Percentiles rank a stretch among this genome's conserved stretches.
Evolutionary conservation across 2,329 filamentous ascomycete species (phyloP).

Genomic region (Chaetomiaceae sp.): DNA sequence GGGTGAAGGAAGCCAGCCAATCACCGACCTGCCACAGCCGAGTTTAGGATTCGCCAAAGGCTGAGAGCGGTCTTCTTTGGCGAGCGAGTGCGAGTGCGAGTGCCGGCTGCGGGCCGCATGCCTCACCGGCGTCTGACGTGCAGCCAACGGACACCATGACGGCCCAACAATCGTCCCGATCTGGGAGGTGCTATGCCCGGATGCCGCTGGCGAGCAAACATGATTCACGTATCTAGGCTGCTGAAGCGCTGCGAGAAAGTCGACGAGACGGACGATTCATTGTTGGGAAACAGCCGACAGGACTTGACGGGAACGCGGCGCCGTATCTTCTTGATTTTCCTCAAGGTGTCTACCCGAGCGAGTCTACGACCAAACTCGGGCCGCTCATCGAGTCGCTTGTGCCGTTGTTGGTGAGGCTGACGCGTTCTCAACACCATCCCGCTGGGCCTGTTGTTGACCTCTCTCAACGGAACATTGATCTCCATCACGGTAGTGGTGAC

Average conservation of each 20-base stretch:
- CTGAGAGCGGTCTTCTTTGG: neutral
- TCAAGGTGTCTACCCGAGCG: no score
- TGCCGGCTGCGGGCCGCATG: neutral
- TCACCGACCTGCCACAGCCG: neutral
- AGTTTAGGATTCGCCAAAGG: neutral
- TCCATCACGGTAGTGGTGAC: neutral
- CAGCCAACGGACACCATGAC: neutral
- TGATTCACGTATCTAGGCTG: no score
- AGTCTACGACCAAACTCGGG: no score
- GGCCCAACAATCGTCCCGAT: neutral
- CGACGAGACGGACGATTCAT: no score
- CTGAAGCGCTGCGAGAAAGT: no score
- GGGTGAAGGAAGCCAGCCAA: no score
- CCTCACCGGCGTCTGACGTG: neutral
- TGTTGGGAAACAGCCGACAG: no score
- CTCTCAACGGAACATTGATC: neutral
- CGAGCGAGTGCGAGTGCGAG: conserved; percentile 13
- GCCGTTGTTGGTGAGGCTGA: neutral
- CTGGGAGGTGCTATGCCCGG: neutral
- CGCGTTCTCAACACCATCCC: neutral
- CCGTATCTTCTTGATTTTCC: no score
- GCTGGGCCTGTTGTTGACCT: neutral
- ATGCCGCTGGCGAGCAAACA: no score
- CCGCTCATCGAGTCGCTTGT: no score
- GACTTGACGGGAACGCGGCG: no score